Conservation (phyloP, 495 filamentous ascomycete genomes). For the Lophiotrema nucula region DNA sequence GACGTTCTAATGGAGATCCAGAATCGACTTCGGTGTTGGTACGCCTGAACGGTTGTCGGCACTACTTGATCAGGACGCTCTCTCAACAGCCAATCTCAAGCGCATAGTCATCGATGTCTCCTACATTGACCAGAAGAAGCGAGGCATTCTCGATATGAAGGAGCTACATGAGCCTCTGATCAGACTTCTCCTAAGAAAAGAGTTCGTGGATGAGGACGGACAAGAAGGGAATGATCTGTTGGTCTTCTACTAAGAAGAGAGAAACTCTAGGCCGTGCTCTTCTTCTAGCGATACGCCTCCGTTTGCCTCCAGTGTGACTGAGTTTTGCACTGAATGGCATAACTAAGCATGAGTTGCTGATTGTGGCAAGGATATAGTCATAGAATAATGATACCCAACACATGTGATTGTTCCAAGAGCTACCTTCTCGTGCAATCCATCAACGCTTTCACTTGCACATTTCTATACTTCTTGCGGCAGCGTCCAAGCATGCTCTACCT, state of each 20-base stretch:
- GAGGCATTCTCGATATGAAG: slow-evolving; percentile 88
- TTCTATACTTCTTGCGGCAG: too few relatives aligned
- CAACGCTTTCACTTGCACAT: too few relatives aligned
- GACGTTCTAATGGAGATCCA: slow-evolving; percentile 31
- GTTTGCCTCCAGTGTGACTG: too few relatives aligned
- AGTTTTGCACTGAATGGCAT: too few relatives aligned
- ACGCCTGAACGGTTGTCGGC: slow-evolving; percentile 81
- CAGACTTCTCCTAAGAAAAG: slow-evolving; percentile 61
- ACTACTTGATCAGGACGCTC: slow-evolving; percentile 56
- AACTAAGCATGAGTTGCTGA: too few relatives aligned
- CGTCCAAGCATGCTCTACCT: too few relatives aligned
- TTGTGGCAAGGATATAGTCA: too few relatives aligned
- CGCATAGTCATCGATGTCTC: slow-evolving; percentile 86
- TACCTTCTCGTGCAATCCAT: too few relatives aligned
- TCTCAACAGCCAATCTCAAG: slow-evolving; percentile 56
- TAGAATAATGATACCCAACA: too few relatives aligned
- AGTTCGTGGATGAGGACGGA: slow-evolving; percentile 56
- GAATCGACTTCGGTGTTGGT: slow-evolving; percentile 82
- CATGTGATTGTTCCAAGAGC: too few relatives aligned
- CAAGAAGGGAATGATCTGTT: slow-evolving; percentile 50
- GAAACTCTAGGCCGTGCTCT: too few relatives aligned
- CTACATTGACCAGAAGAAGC: slow-evolving; percentile 87
- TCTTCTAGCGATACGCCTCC: too few relatives aligned
- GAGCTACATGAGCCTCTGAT: slow-evolving; percentile 78
- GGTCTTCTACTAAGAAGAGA: slow-evolving; percentile 41